Evolutionary conservation across 2,329 filamentous ascomycete genomes (phyloP).

Genomic region (Aureobasidium mangrovei): DNA sequence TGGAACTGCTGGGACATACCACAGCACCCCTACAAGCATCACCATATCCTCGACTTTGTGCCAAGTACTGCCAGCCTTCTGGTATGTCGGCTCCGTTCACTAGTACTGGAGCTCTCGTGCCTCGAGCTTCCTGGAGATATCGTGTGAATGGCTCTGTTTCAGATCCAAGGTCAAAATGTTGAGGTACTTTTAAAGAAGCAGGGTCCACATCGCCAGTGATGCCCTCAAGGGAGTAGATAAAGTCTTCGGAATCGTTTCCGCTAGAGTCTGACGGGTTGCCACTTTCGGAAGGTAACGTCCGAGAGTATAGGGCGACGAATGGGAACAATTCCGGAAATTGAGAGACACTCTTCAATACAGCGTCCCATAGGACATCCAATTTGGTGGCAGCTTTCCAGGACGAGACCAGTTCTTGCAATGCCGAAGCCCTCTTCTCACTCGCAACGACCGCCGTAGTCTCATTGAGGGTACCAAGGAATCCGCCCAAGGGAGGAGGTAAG

Average conservation of each 20-base stretch:
- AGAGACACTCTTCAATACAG: neutral
- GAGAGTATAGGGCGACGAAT: neutral
- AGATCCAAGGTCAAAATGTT: neutral
- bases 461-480: neutral
- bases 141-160: neutral
- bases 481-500: neutral
- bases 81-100: neutral
- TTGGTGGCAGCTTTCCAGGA: neutral
- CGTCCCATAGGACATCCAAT: neutral
- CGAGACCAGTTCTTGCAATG: neutral
- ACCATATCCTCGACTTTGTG: neutral
- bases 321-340: neutral
- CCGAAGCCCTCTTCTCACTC: neutral
- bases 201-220: neutral
- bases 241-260: neutral
- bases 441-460: neutral
- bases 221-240: neutral
- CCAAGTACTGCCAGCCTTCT: neutral
- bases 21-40: conserved; percentile 3
- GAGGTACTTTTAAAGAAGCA: neutral
- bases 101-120: neutral
- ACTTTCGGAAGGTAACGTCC: neutral
- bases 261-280: neutral
- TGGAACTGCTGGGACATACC: conserved; percentile 9
- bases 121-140: neutral